A percentile compares a stretch with the other conserved stretches of the same genome.
Evolutionary conservation across 2,329 filamentous ascomycete genomes (phyloP).

Genomic region (Trichophyton schoenleinii): DNA sequence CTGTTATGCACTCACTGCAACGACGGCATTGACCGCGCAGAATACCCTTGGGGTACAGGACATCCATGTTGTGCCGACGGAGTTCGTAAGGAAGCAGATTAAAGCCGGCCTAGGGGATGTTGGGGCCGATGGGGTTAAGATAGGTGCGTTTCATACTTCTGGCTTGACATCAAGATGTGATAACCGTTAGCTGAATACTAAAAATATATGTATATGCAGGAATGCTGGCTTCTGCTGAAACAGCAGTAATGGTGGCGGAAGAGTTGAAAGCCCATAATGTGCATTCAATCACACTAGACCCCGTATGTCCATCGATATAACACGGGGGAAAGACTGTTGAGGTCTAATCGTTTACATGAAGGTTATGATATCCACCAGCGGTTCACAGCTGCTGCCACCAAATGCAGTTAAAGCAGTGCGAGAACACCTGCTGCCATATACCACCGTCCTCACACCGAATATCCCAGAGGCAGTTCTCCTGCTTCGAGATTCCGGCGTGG

Average conservation of each 20-base stretch:
- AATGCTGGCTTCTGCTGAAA: constrained; percentile 66
- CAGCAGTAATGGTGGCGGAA: constrained; percentile 55
- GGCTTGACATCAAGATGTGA: too few relatives aligned
- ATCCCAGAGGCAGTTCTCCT: constrained; percentile 37
- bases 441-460: constrained; percentile 37
- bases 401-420: constrained; percentile 31
- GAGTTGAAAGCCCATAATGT: constrained; percentile 48
- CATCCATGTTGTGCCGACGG: constrained; percentile 65
- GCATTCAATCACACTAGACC: constrained; percentile 55
- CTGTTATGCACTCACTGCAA: constrained; percentile 92
- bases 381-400: constrained; percentile 34
- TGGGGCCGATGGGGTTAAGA: constrained; percentile 80
- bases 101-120: constrained; percentile 74
- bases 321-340: background rate
- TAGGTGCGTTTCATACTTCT: constrained; percentile 44
- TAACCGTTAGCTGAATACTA: too few relatives aligned
- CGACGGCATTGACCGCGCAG: constrained; percentile 88
- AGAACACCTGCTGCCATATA: constrained; percentile 31
- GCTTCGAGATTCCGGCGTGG: constrained; percentile 28
- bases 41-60: constrained; percentile 76
- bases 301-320: constrained; percentile 39
- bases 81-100: constrained; percentile 74
- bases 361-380: constrained; percentile 66
- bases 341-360: constrained; percentile 25
- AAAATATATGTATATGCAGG: constrained; percentile 37